These are phyloP conservation scores for Cytospora paraplurivora DNA, from an alignment of 2,329 filamentous ascomycete genomes.

Conservation along the genomic window DNA sequence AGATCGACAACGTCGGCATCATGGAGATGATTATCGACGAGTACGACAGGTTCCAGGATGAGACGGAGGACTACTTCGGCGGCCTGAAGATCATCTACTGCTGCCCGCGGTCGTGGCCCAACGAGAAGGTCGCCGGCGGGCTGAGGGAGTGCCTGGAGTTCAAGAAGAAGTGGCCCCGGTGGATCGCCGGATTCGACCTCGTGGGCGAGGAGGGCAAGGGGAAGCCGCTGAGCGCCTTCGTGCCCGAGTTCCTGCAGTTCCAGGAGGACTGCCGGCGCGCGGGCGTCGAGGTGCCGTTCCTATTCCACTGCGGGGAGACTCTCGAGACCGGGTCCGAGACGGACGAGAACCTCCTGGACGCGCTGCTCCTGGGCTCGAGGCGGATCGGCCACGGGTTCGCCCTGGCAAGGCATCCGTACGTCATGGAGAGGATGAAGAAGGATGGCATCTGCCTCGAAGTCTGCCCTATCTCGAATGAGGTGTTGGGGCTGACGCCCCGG, in stretches of 20 bases:
- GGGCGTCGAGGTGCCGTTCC: constrained; percentile 38
- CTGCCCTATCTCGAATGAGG: constrained; percentile 77
- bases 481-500: constrained; percentile 68
- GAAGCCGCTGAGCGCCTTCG: constrained; percentile 52
- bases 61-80: constrained; percentile 44
- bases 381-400: constrained; percentile 77
- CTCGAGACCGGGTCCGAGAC: constrained; percentile 64
- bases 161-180: constrained; percentile 51
- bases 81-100: constrained; percentile 64
- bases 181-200: constrained; percentile 62
- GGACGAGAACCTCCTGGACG: constrained; percentile 70
- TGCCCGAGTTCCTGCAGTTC: constrained; percentile 53
- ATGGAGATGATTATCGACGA: constrained; percentile 55
- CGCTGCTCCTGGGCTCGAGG: constrained; percentile 65
- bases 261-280: constrained; percentile 46
- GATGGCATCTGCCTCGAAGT: constrained; percentile 71
- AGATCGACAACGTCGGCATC: constrained; percentile 51
- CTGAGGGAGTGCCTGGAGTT: constrained; percentile 57
- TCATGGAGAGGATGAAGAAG: constrained; percentile 67
- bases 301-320: constrained; percentile 62
- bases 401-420: constrained; percentile 63
- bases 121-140: constrained; percentile 47
- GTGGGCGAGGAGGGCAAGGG: constrained; percentile 61
- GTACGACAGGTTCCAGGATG: constrained; percentile 44
- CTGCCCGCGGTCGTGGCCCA: constrained; percentile 57